Base-by-base conservation (phyloP, 176 grass and related monocot species). In the Cenchrus fungigraminus region DNA sequence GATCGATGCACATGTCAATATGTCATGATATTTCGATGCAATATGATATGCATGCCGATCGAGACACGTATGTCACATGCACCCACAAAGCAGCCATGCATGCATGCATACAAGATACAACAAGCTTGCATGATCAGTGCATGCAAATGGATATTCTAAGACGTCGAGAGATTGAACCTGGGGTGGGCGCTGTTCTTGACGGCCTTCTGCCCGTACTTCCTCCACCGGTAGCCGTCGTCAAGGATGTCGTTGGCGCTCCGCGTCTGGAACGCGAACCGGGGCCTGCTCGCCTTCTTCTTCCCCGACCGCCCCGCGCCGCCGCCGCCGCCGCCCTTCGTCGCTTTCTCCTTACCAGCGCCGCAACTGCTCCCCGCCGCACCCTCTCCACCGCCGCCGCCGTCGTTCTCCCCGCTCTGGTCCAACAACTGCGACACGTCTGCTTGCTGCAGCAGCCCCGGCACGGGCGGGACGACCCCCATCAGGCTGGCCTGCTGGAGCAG, bases 151-250 rank as follows among this genome's bases (percentile, higher is more conserved):
- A 40, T 44, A 46, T 3, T 10, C n/a, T 5, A 6, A 43, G 3
- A 19, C 3, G 6, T 37, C 51, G 45, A 65, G 65, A 34, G 45
- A 51, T 1, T 3, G 9, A 72, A 97, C 94, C 92, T 97, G 84
- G 94, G 94, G 61, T 88, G 85, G 8, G 66, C n/a, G 83, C 92
- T 94, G 77, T 97, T 97, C 86, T 97, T 97, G 77, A 94, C 95
- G 17, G 92, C 92, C 90, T 97, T 97, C 78, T 97, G 95, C 28
- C 95, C 95, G 43, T 97, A 97, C 81, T 97, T 97, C 75, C 95
- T 89, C 95, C 95, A 98, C 20, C 95, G 84, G 71, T 98, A 98
- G 44, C 95, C 95, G 45, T 98, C 95, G 65, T 98, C 92, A 14
- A 98, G 87, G 82, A 97, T 92, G 77, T 97, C 95, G 83, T 91